phyloP scores from a whole-genome alignment of 805 yeast species.

The Candida corydali region DNA sequence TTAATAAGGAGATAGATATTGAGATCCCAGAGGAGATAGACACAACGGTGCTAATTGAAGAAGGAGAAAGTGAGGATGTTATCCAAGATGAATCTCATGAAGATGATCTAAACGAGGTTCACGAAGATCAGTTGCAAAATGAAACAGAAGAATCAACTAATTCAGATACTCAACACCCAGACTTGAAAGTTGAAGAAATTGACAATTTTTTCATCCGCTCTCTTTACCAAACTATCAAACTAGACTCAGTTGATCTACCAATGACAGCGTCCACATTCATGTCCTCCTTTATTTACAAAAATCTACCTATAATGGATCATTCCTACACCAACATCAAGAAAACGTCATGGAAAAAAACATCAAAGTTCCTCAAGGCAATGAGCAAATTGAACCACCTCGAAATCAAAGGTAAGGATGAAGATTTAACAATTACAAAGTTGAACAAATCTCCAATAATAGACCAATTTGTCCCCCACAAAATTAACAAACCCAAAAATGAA shows the following conservation, averaged over 20 bases:
- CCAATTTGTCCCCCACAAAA: slow-evolving; percentile 57
- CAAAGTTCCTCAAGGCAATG: slow-evolving; percentile 81
- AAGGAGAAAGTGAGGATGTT: slow-evolving; percentile 9
- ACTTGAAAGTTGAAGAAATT: slow-evolving; percentile 56
- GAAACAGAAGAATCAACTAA: neutral
- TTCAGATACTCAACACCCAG: slow-evolving; percentile 25
- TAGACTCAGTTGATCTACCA: slow-evolving; percentile 57
- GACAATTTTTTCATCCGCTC: slow-evolving; percentile 75
- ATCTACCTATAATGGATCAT: slow-evolving; percentile 66
- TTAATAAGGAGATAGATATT: slow-evolving; percentile 44
- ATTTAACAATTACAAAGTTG: slow-evolving; percentile 52
- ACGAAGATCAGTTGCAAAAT: slow-evolving; percentile 1
- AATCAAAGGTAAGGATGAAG: slow-evolving; percentile 83
- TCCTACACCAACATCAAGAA: slow-evolving; percentile 60
- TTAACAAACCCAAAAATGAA: slow-evolving; percentile 15
- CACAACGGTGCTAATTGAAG: slow-evolving; percentile 37
- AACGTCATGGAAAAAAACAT: slow-evolving; percentile 85
- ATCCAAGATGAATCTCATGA: slow-evolving; percentile 9
- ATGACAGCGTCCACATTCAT: slow-evolving; percentile 71
- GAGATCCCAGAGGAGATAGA: slow-evolving; percentile 22
- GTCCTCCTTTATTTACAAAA: slow-evolving; percentile 62
- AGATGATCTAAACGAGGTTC: neutral
- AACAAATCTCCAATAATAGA: slow-evolving; percentile 50
- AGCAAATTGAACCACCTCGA: slow-evolving; percentile 69
- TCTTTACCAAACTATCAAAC: slow-evolving; percentile 62